Conservation (phyloP, 192 early-diverging fungal genomes). For the Kappamyces sp. region DNA sequence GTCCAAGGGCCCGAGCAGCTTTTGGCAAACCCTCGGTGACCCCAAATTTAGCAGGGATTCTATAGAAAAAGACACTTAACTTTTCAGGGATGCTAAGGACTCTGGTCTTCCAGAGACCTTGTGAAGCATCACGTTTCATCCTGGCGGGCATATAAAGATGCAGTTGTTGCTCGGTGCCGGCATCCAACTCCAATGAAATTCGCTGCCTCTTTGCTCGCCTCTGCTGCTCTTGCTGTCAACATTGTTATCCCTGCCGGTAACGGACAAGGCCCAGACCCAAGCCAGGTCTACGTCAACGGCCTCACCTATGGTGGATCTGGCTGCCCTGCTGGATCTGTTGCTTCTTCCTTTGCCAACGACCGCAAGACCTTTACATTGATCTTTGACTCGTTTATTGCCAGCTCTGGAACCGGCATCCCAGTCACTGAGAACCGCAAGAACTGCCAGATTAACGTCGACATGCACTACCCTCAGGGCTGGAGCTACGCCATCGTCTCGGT, state of each 20-base stretch:
- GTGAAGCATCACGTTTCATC: too few relatives aligned
- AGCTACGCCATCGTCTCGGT: conserved; percentile 10
- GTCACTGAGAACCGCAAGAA: conserved; percentile 20
- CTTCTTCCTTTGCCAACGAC: conserved; percentile 16
- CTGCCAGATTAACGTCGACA: conserved; percentile 18
- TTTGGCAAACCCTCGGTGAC: too few relatives aligned
- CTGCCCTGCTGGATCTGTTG: neutral
- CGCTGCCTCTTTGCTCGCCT: neutral
- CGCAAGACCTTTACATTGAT: conserved; percentile 20
- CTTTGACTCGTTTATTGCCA: conserved; percentile 25
- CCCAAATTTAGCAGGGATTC: too few relatives aligned
- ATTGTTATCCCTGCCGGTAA: too few relatives aligned
- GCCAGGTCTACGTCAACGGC: conserved; percentile 2
- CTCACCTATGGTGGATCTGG: conserved; percentile 11
- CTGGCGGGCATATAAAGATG: too few relatives aligned
- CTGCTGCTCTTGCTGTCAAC: neutral
- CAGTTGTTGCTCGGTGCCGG: neutral
- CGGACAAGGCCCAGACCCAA: neutral
- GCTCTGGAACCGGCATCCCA: conserved; percentile 17
- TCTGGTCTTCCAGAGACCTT: too few relatives aligned
- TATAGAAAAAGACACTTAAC: too few relatives aligned
- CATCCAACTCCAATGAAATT: conserved; percentile 3
- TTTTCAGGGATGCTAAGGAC: too few relatives aligned
- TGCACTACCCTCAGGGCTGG: conserved; percentile 13
- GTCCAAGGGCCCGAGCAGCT: too few relatives aligned